Base-by-base conservation (phyloP, 2,329 filamentous ascomycete genomes). In the Colletotrichum destructivum region DNA sequence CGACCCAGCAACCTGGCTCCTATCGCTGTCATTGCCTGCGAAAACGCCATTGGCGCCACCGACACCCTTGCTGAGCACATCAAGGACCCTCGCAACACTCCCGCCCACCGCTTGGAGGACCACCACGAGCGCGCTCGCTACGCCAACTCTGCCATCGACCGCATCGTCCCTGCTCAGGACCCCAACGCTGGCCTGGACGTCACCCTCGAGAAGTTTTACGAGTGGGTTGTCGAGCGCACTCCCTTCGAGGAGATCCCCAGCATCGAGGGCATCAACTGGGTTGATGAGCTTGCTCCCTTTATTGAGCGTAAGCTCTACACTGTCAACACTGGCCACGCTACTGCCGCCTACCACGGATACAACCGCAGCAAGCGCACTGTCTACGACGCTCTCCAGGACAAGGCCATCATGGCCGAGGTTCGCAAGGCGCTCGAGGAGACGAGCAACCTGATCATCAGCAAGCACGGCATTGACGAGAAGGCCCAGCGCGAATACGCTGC, bases 221-320 rank as follows among this genome's bases (percentile, higher is more conserved):
- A 99, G 87, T 99, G 96, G 96, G 96, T 96, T 49, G 95, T 99
- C 62, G 96, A 99, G 81, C 86, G 90, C 81, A 92, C 90, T 55
- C 96, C 96, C 2, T 98, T 98, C 83, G 88, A 91, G 75, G 89
- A 92, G 74, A 85, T 88, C 73, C 95, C 95, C 7, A 84, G 89
- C 21, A 96, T 99, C 79, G 84, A 96, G 75, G 96, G 95, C 72
- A 92, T 98, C 81, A 93, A 97, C 85, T 98, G 94, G 91, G 96
- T 98, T 71, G 91, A 94, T 75, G 89, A 98, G 84, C 90, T 99
- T 40, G 89, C 92, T 80, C 96, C 96, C 69, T 99, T 96, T 86
- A 98, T 99, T 79, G 96, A 99, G 91, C 95, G 96, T 83, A 99
- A 99, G 90, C 92, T 99, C 75, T 99, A 95, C 88, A 99, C 96